A percentile compares a stretch with the other conserved stretches of the same genome.
phyloP scores from a whole-genome alignment of 2,329 filamentous ascomycete genomes.

The Madurella fahalii region DNA sequence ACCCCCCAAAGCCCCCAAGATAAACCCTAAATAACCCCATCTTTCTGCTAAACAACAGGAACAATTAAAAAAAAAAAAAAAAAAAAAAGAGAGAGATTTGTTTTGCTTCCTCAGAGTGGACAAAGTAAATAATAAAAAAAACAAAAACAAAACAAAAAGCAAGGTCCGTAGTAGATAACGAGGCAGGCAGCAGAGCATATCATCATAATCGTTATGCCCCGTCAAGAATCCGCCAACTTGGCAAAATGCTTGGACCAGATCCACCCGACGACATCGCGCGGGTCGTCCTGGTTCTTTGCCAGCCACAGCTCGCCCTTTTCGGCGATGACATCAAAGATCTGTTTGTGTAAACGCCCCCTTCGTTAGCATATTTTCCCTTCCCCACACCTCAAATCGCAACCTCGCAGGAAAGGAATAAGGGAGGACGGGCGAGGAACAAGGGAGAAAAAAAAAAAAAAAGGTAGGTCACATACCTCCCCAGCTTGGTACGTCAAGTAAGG shows the following conservation, averaged over 20 bases:
- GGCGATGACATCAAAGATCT: constrained; percentile 87
- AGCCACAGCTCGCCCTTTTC: constrained; percentile 98
- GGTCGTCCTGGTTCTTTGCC: constrained; percentile 93
- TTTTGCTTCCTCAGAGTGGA: too few relatives aligned
- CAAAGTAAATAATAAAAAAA: neutral
- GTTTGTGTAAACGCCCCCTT: neutral
- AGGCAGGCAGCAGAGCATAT: too few relatives aligned
- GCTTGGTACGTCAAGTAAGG: constrained; percentile 94
- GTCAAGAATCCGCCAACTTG: constrained; percentile 48
- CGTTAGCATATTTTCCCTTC: constrained; percentile 4
- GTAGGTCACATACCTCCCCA: constrained; percentile 63
- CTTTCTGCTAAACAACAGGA: neutral
- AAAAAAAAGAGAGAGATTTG: neutral
- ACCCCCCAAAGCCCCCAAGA: neutral
- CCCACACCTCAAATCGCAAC: neutral
- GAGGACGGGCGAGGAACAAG: neutral
- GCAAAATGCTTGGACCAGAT: constrained; percentile 99
- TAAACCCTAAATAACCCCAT: neutral
- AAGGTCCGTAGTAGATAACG: neutral
- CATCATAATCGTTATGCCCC: neutral
- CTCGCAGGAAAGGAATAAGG: neutral
- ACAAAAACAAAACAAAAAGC: neutral
- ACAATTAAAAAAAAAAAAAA: constrained; percentile 1
- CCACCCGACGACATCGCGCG: constrained; percentile 77
- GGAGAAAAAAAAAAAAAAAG: neutral